Evolutionary conservation across 225 moss, liverwort and hornwort species (phyloP), one percentile per base, ranked within the genome.

Genomic region (Bryoerythrophyllum caledonicum): DNA sequence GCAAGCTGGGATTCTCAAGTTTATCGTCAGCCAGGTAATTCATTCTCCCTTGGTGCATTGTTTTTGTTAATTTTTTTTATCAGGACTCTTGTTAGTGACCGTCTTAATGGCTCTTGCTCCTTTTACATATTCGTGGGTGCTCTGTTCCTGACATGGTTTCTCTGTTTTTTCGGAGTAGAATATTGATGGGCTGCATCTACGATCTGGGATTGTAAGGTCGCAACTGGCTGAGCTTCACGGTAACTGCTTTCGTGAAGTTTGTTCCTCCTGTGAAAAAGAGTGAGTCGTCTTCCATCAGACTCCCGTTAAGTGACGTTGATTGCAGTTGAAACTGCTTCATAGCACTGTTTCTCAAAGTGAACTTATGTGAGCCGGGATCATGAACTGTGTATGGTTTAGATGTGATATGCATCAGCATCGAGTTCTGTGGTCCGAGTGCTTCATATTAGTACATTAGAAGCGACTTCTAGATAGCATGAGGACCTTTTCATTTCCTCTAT

Each of bases 121-220:
- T 15, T 74, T 56, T 73, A 21, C 65, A 20, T 55, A 37, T 40
- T 55, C 26, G 57, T 68, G 68, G 57, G 20, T 74, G 60, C 53
- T 27, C n/a, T 69, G 37, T 73, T 52, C 23, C 72, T 82, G 72
- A 82, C 65, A 76, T 65, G 68, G 70, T 77, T 55, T 66, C 53
- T 74, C 32, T 81, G n/a, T 59, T 61, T 69, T 57, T 43, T 79
- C 53, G 75, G 73, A 79, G 80, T 87, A 94, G 94, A 94, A 94
- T 73, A 94, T 94, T 82, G 94, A 94, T 73, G 94, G 94, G 56
- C 80, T 94, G 65, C 94, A 94, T 87, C 72, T 94, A 59, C 88
- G 94, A 82, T 94, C 94, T 54, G 94, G 94, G 30, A 94, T 94
- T 87, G 83, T 85, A 51, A 88, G 88, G 77, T 82, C 72, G 60